Base-by-base conservation (phyloP, 2,329 filamentous ascomycete genomes). In the Huntiella bhutanensis region DNA sequence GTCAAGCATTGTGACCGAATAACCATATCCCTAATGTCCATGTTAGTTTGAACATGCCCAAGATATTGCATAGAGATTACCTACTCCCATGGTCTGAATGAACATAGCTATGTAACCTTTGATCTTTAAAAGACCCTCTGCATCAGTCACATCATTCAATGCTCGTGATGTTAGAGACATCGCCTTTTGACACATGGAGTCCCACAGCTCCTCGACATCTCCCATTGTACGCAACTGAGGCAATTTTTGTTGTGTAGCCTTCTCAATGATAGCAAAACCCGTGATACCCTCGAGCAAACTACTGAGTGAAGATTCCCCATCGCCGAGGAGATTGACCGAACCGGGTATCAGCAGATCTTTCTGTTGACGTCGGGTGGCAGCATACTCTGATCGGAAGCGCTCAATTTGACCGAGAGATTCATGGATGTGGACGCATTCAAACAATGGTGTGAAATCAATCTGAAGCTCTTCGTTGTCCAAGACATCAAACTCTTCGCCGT, bases 121-220 rank as follows among this genome's bases (percentile, higher is more conserved):
- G 56, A 95, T 87, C 59, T 91, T 93, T n/a, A 96, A 67, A 33
- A 98, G 66, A 22, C 82, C 75, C 58, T 96, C 87, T 10, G 91
- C 86, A 58, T 92, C 91, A 49, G 77, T 77, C n/a, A 98, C 75
- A 36, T 78, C 75, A 43, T 74, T 71, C 4, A 98, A 66, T 0
- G 84, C 80, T 54, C 80, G 83, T 1, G 80, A 78, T 51, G 93
- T 92, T 41, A 96, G 67, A 6, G 71, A 73, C 53, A 96, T 85
- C 0, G 84, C 80, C 39, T 80, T 78, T 56, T 87, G 83, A 57
- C 88, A 96, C 83, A 96, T 91, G 0, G 87, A 95, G 56, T 96
- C 88, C 91, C 91, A 98, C 2, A 98, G 67, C 61, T 96, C 91
- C 57, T 98, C 91, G 60, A 88, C 87, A 64, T 98, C 91, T 53